Percentiles rank a stretch among this genome's conserved stretches.
These are phyloP conservation scores for Xenosphaeropsis pyriputrescens DNA, from an alignment of 2,329 filamentous ascomycete species.

Conservation along the genomic window DNA sequence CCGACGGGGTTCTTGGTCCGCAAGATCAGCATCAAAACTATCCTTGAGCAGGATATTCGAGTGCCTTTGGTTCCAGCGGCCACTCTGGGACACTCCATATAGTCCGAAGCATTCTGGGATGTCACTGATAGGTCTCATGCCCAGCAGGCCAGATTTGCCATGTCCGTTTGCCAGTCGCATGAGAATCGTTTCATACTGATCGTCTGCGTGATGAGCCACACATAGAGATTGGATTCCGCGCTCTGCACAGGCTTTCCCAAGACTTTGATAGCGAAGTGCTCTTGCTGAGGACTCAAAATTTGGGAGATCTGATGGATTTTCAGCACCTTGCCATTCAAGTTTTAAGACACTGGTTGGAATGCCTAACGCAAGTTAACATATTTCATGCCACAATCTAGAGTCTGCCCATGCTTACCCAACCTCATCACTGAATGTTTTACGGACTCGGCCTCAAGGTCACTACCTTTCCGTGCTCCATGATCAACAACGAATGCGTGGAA, in stretches of 20 bases:
- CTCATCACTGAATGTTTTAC: slow-evolving; percentile 11
- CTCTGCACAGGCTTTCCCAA: slow-evolving; percentile 46
- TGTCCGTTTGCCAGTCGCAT: slow-evolving; percentile 61
- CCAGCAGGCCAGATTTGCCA: slow-evolving; percentile 53
- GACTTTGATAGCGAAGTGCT: slow-evolving; percentile 52
- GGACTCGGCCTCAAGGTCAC: slow-evolving; percentile 36
- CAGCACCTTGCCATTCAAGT: slow-evolving; percentile 34
- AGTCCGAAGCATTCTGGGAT: slow-evolving; percentile 80
- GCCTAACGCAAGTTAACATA: slow-evolving; percentile 7
- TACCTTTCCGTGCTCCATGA: slow-evolving; percentile 39
- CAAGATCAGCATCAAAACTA: no score
- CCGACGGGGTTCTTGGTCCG: no score
- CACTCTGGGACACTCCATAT: slow-evolving; percentile 56
- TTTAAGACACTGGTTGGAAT: slow-evolving; percentile 14
- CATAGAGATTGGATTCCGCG: slow-evolving; percentile 45
- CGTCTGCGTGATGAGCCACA: slow-evolving; percentile 77
- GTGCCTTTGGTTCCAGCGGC: slow-evolving; percentile 13
- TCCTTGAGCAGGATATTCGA: background rate
- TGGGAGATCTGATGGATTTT: slow-evolving; percentile 27
- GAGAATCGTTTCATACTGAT: slow-evolving; percentile 80
- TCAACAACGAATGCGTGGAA: slow-evolving; percentile 38
- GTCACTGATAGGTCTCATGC: slow-evolving; percentile 46
- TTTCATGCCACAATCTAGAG: background rate
- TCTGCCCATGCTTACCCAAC: slow-evolving; percentile 6
- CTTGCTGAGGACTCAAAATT: slow-evolving; percentile 72